A percentile compares a stretch with the other conserved stretches of the same genome.
These are phyloP conservation scores for Ogataea pignaliae DNA, from an alignment of 805 yeast genomes.

Conservation along the genomic window DNA sequence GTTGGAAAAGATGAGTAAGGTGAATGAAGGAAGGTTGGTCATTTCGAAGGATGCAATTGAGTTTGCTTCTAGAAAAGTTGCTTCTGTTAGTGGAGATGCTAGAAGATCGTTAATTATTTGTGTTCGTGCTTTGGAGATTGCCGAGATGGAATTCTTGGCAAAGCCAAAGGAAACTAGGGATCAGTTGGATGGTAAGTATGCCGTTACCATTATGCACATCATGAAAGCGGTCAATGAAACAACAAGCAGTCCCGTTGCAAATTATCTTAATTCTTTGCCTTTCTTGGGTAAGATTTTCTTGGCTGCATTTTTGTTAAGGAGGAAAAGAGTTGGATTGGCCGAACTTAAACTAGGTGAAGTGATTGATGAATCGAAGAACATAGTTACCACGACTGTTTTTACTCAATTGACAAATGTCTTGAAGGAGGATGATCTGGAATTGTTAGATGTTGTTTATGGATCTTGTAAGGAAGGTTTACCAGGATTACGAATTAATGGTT, in stretches of 20 bases:
- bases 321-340: slow-evolving; percentile 62
- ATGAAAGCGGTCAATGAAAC: slow-evolving; percentile 78
- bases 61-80: slow-evolving; percentile 90
- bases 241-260: slow-evolving; percentile 65
- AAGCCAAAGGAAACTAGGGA: slow-evolving; percentile 25
- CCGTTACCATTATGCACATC: slow-evolving; percentile 69
- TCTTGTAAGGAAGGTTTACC: slow-evolving; percentile 2
- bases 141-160: slow-evolving; percentile 55
- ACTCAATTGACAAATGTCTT: slow-evolving; percentile 25
- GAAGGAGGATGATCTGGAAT: slow-evolving; percentile 19
- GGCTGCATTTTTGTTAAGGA: slow-evolving; percentile 60
- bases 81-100: slow-evolving; percentile 97
- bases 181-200: slow-evolving; percentile 35
- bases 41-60: slow-evolving; percentile 73
- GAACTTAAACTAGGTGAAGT: slow-evolving; percentile 75
- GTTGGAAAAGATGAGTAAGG: slow-evolving; percentile 44
- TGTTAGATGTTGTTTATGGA: slow-evolving; percentile 25
- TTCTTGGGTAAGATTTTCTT: slow-evolving; percentile 68
- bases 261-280: slow-evolving; percentile 55
- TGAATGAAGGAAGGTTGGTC: slow-evolving; percentile 40
- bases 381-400: slow-evolving; percentile 23
- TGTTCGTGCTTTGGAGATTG: slow-evolving; percentile 83
- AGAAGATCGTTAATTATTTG: slow-evolving; percentile 86
- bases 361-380: slow-evolving; percentile 64
- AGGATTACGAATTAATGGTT: slow-evolving; percentile 51